Percentiles rank a stretch among this genome's conserved stretches.
phyloP scores from a whole-genome alignment of 176 grass and related monocot genomes.

The Paspalum notatum region DNA sequence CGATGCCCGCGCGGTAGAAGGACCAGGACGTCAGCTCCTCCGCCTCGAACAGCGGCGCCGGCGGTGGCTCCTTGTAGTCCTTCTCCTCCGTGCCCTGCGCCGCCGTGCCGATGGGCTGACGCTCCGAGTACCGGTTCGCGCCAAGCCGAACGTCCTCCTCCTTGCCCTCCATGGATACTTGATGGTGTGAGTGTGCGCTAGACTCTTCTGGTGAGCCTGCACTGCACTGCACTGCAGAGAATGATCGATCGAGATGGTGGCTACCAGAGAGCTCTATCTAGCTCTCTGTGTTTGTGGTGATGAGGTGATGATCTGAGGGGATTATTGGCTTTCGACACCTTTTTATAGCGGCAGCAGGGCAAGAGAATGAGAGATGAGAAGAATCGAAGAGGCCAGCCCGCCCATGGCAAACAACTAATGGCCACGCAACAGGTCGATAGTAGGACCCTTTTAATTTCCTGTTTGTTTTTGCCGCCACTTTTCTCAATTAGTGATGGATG shows the following conservation, averaged over 20 bases:
- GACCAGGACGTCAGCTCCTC: slow-evolving; percentile 84
- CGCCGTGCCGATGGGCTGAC: slow-evolving; percentile 82
- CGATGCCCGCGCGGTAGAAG: slow-evolving; percentile 89
- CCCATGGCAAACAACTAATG: not conserved
- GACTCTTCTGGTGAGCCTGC: too few species aligned
- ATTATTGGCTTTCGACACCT: not conserved
- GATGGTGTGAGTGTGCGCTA: too few species aligned
- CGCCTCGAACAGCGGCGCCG: slow-evolving; percentile 76
- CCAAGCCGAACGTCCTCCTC: slow-evolving; percentile 86
- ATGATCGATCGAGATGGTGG: not conserved
- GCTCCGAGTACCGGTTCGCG: slow-evolving; percentile 78
- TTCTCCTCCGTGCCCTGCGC: slow-evolving; percentile 72
- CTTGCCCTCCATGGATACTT: slow-evolving; percentile 75
- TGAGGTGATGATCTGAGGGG: not conserved
- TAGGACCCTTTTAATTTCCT: too few species aligned
- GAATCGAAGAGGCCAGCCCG: too few species aligned
- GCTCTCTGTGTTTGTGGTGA: not conserved
- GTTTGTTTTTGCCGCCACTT: not conserved
- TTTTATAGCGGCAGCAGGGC: slow-evolving; percentile 37
- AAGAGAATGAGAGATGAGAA: not conserved
- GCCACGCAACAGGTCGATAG: too few species aligned
- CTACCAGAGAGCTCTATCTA: too few species aligned
- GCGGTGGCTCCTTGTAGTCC: slow-evolving; percentile 84
- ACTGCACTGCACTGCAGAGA: too few species aligned
- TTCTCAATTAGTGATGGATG: slow-evolving; percentile 31